A percentile compares a stretch with the other conserved stretches of the same genome.
Conservation (phyloP, 2,329 filamentous ascomycete species). For the Penicillium glabrum region DNA sequence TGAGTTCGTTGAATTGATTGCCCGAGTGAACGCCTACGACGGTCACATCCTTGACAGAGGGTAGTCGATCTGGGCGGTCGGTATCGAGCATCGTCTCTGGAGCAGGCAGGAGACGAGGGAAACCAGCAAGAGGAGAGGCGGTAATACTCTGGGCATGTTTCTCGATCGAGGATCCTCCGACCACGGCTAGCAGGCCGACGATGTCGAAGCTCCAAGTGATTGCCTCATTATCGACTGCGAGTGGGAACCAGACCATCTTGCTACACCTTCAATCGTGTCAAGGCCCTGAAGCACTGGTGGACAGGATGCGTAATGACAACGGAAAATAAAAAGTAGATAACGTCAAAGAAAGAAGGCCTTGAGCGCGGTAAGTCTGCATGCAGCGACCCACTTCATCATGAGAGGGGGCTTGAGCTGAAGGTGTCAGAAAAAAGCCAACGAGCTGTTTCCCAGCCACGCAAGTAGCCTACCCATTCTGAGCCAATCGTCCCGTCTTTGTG, state of each 20-base stretch:
- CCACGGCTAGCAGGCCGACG: constrained; percentile 1
- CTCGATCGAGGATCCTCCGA: constrained; percentile 1
- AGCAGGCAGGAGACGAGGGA: not conserved
- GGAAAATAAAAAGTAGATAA: not conserved
- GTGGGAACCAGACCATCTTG: constrained; percentile 1
- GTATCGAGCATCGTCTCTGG: constrained; percentile 1
- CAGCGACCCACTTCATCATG: not conserved
- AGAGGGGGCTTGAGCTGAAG: not conserved
- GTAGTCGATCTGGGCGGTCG: constrained; percentile 1
- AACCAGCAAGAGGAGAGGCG: not conserved
- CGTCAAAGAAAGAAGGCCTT: not conserved
- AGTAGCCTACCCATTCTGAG: not conserved
- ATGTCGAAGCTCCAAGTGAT: constrained; percentile 2
- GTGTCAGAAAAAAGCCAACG: not conserved
- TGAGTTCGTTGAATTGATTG: not conserved
- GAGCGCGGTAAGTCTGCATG: not conserved
- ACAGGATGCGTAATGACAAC: not conserved
- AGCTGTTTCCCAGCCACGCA: not conserved
- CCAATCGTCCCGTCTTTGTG: not conserved
- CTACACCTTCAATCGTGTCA: not conserved
- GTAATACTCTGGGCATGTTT: not conserved
- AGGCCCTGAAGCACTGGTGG: not conserved
- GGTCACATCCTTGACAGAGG: not conserved
- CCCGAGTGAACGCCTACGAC: constrained; percentile 1
- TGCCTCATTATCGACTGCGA: not conserved